Evolutionary conservation across 2,329 filamentous ascomycete genomes (phyloP).

Genomic region (Ciborinia camelliae): DNA sequence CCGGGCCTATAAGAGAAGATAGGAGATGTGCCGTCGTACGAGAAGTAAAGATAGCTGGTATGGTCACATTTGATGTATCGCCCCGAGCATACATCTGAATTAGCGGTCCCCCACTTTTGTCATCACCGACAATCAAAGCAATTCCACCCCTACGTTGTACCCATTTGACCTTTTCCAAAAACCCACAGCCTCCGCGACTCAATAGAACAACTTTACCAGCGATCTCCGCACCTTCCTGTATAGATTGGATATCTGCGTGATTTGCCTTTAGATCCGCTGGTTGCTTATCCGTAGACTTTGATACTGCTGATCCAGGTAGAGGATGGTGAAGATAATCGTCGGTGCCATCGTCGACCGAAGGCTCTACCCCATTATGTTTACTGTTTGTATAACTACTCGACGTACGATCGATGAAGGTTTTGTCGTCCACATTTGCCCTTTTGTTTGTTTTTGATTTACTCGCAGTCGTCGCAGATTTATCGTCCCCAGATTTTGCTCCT

Average conservation of each 20-base stretch:
- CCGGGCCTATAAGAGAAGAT: conserved; percentile 77
- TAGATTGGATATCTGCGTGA: conserved; percentile 85
- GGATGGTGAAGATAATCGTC: conserved; percentile 75
- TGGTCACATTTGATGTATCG: conserved; percentile 91
- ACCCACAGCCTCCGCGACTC: conserved; percentile 90
- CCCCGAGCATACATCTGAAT: conserved; percentile 99
- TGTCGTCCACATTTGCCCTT: conserved; percentile 37
- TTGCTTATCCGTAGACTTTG: conserved; percentile 30
- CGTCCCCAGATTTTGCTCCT: conserved; percentile 28
- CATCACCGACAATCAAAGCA: conserved; percentile 90
- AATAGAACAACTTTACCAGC: conserved; percentile 88
- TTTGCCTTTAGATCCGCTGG: conserved; percentile 30
- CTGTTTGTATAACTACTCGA: conserved; percentile 24
- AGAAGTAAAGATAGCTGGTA: conserved; percentile 91
- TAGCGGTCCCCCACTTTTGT: conserved; percentile 80
- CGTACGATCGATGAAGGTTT: conserved; percentile 27
- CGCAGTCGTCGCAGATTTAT: conserved; percentile 34
- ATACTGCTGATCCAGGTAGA: conserved; percentile 40
- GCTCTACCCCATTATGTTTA: conserved; percentile 30
- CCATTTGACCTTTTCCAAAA: conserved; percentile 97
- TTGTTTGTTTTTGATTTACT: conserved; percentile 44
- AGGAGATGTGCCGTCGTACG: conserved; percentile 91
- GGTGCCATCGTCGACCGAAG: conserved; percentile 65
- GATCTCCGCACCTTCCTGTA: conserved; percentile 91
- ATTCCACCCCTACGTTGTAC: conserved; percentile 84